Conservation (phyloP, 2,329 filamentous ascomycete species). For the Cladophialophora chaetospira region DNA sequence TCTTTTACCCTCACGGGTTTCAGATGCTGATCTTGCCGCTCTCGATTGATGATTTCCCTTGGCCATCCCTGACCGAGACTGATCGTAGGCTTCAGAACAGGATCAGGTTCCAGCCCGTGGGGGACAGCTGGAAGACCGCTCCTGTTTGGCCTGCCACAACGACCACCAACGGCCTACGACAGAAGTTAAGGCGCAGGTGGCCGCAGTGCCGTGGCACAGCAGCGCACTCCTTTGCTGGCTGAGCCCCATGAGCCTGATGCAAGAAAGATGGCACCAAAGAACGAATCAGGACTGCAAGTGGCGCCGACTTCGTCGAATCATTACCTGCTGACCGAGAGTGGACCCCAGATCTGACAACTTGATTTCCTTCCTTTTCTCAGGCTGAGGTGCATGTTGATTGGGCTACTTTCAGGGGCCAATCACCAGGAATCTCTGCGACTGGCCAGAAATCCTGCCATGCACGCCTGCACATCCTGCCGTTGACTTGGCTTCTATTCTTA, state of each 20-base stretch:
- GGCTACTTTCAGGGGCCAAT: neutral
- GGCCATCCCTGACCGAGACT: constrained; percentile 48
- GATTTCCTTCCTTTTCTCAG: constrained; percentile 8
- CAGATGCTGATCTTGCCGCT: constrained; percentile 6
- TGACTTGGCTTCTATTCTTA: constrained; percentile 19
- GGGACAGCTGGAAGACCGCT: neutral
- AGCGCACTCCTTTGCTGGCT: neutral
- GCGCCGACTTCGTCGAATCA: constrained; percentile 6
- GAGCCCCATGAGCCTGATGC: constrained; percentile 11
- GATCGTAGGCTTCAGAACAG: neutral
- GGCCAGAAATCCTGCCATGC: neutral
- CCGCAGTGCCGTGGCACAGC: constrained; percentile 12
- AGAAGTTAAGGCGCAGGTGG: constrained; percentile 7
- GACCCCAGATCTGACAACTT: constrained; percentile 8
- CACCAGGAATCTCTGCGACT: neutral
- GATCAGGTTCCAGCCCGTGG: neutral
- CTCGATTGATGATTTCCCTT: constrained; percentile 55
- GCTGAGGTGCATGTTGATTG: constrained; percentile 4
- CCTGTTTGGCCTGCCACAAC: neutral
- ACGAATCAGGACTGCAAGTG: constrained; percentile 8
- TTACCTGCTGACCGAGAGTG: constrained; percentile 3
- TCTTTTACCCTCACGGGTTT: neutral
- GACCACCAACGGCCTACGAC: constrained; percentile 5
- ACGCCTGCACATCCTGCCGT: neutral
- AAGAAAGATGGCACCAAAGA: neutral